Base-by-base conservation (phyloP, 495 filamentous ascomycete species). In the Hypomontagnella monticulosa region DNA sequence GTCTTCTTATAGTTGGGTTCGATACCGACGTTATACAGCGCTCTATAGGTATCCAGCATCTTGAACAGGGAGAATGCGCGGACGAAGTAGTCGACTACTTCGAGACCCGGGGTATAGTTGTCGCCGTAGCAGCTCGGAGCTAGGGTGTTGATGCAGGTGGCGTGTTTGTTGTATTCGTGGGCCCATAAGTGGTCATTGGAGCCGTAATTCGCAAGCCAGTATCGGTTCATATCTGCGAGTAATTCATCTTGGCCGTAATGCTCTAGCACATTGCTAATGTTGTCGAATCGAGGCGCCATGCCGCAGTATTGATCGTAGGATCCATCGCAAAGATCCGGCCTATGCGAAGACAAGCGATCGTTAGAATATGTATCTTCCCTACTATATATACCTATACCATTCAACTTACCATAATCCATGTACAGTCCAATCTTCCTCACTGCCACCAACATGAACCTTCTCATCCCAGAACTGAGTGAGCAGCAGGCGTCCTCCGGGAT, bases 91-190 rank as follows among this genome's bases (percentile, higher is more conserved):
- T 89, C 85, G 3, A 88, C 80, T 0, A 87, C 83, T 64, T 90
- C 88, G 32, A 85, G 68, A 19, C 83, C 82, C 0, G 80, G 63
- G 6, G 77, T 74, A 72, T 96, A 92, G 18, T 79, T 75, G 10
- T 73, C 69, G 27, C 74, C 76, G 73, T 96, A 97, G 80, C 93
- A 97, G 43, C 76, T 75, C 0, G 92, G 84, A 10, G 88, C 82
- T 1, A 96, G 80, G 0, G 89, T 91, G 71, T 84, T 86, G 67
- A 91, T 83, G 76, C 89, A 91, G 1, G 88, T 89, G 11, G 83
- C 93, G 69, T 97, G 93, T 70, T 95, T 96, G 69, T 84, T 87
- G 90, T 89, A 97, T 71, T 96, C 92, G 67, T 96, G 92, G 68
- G 90, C 77, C 92, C 92, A 96, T 51, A 96, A 81, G 20, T 80